Base-by-base conservation (phyloP, 2,329 filamentous ascomycete species). In the Sporothrix pseudoabietina region DNA sequence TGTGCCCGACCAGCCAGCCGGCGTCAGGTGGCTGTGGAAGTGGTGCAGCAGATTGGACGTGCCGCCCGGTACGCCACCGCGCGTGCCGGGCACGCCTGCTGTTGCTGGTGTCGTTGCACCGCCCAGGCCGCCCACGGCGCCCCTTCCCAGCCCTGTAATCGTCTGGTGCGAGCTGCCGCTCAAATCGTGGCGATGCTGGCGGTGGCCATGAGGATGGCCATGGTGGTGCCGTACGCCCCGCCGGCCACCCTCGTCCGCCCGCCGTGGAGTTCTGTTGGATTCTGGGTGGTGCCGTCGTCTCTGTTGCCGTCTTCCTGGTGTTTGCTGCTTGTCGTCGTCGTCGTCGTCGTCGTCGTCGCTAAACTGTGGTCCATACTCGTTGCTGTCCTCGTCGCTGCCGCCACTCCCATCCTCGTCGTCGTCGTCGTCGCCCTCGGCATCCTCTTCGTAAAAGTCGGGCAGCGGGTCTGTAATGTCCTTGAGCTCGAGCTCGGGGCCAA, bases 391-490 rank as follows among this genome's bases (percentile, higher is more conserved):
- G 72, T 80, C 80, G 2, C 80, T 81, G 4, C 80, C 78, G 3
- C 80, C 78, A 7, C 79, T 80, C 0, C 78, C 78, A 0, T 75
- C 79, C 0, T 81, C 85, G 2, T 84, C 85, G 6, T 85, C 85
- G 6, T 85, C 85, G 30, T 82, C 82, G 10, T 85, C 85, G 14
- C 89, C 87, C 35, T 88, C 85, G 30, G 88, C 87, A 74, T 92
- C 91, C 52, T 93, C 90, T 78, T 98, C 96, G 84, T 99, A 99
- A 80, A 99, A 99, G 79, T 99, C 96, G 0, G 94, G 91, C 74
- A 98, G 87, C 1, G 96, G 96, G 80, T 99, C 94, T 78, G 95
- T 97, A 75, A 99, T 94, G 81, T 98, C 96, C 83, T 98, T 98
- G 78, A 99, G 91, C 80, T 97, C 94, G 57, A 99, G 88, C 77